phyloP scores from a whole-genome alignment of 2,329 filamentous ascomycete species.

The Microthyrium microscopicum region DNA sequence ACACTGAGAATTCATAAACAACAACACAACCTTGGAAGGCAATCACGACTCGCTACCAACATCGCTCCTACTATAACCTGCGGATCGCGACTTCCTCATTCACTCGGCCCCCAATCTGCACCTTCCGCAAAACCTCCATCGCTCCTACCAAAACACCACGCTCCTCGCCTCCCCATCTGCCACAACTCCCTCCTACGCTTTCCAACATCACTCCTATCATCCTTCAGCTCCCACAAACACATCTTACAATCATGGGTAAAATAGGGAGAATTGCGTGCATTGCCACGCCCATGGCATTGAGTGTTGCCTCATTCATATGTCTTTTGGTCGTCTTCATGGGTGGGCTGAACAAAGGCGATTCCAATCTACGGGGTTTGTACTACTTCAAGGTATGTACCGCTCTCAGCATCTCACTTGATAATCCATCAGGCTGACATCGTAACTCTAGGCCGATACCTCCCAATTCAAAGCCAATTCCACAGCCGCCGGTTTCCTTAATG shows the following conservation, averaged over 20 bases:
- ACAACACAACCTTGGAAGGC: too few relatives aligned
- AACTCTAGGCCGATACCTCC: constrained; percentile 38
- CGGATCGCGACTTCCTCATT: too few relatives aligned
- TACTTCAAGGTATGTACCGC: constrained; percentile 33
- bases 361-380: constrained; percentile 7
- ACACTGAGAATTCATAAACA: too few relatives aligned
- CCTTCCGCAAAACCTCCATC: too few relatives aligned
- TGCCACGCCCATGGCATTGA: constrained; percentile 68
- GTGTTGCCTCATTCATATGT: constrained; percentile 59
- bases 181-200: too few relatives aligned
- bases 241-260: constrained; percentile 50
- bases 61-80: too few relatives aligned
- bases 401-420: constrained; percentile 27
- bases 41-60: too few relatives aligned
- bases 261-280: constrained; percentile 73
- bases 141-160: too few relatives aligned
- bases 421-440: constrained; percentile 1
- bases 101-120: too few relatives aligned
- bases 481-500: constrained; percentile 10
- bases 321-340: constrained; percentile 41
- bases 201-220: too few relatives aligned
- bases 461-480: constrained; percentile 31
- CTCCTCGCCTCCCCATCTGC: too few relatives aligned
- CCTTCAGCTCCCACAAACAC: too few relatives aligned
- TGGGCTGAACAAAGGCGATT: constrained; percentile 30